A percentile compares a stretch with the other conserved stretches of the same genome.
Evolutionary conservation across 345 rosid genomes (phyloP).

Genomic region (Ceriops zippeliana): DNA sequence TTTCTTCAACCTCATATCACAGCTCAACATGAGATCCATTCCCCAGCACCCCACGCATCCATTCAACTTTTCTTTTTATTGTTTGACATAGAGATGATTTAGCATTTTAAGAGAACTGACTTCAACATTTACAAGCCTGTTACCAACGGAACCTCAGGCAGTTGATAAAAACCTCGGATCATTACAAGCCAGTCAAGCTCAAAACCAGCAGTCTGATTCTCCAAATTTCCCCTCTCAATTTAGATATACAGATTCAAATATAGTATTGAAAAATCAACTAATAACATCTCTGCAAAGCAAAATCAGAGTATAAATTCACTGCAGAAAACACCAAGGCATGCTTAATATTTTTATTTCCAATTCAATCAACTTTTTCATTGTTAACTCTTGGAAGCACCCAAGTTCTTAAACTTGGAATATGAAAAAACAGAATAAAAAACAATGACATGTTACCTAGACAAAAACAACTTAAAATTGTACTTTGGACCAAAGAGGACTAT

Average conservation of each 20-base stretch:
- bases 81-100: background rate
- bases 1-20: background rate
- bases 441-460: background rate
- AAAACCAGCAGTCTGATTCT: too few species aligned
- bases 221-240: too few species aligned
- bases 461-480: background rate
- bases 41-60: background rate
- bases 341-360: too few species aligned
- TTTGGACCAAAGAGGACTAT: background rate
- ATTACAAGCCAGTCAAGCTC: background rate
- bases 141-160: background rate
- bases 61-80: background rate
- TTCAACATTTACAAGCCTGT: background rate
- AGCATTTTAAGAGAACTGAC: background rate
- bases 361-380: too few species aligned
- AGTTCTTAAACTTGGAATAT: too few species aligned
- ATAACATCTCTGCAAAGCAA: too few species aligned
- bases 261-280: too few species aligned
- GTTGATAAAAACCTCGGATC: background rate
- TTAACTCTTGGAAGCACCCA: too few species aligned
- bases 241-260: too few species aligned
- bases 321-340: too few species aligned
- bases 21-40: background rate
- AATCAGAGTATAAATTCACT: too few species aligned
- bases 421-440: too few species aligned